These are phyloP conservation scores for Lumnitzera racemosa DNA, from an alignment of 345 rosid species.

Conservation along the genomic window DNA sequence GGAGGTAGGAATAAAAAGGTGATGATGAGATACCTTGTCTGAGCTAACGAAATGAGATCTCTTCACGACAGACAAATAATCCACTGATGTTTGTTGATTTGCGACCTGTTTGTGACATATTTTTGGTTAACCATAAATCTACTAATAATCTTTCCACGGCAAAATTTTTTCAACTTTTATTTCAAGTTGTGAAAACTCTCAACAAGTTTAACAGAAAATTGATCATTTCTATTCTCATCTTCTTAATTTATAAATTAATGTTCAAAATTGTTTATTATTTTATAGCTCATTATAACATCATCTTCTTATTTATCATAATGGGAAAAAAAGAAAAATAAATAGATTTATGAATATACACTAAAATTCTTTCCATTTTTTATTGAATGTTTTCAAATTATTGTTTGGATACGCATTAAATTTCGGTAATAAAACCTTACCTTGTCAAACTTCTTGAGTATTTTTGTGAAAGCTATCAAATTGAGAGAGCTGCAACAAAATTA, in stretches of 20 bases:
- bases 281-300: too few species aligned
- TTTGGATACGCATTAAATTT: too few species aligned
- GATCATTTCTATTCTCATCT: too few species aligned
- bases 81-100: constrained; percentile 65
- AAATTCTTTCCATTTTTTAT: too few species aligned
- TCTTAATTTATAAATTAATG: too few species aligned
- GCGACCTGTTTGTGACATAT: constrained; percentile 41
- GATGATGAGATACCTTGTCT: constrained; percentile 53
- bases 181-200: constrained; percentile 88
- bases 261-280: too few species aligned
- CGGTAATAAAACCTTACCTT: constrained; percentile 38
- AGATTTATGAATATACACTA: too few species aligned
- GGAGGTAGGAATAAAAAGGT: background rate
- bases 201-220: constrained; percentile 44
- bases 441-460: constrained; percentile 92
- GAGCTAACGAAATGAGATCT: constrained; percentile 78
- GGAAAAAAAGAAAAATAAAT: background rate
- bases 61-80: constrained; percentile 69
- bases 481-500: constrained; percentile 45
- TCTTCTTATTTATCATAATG: too few species aligned
- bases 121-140: background rate
- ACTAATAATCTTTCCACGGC: too few species aligned
- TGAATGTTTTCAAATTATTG: too few species aligned
- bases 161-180: too few species aligned
- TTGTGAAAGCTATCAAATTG: constrained; percentile 79